Evolutionary conservation across 1,284 basidiomycete species (phyloP).

Genomic region (Mrakiaceae sp.): DNA sequence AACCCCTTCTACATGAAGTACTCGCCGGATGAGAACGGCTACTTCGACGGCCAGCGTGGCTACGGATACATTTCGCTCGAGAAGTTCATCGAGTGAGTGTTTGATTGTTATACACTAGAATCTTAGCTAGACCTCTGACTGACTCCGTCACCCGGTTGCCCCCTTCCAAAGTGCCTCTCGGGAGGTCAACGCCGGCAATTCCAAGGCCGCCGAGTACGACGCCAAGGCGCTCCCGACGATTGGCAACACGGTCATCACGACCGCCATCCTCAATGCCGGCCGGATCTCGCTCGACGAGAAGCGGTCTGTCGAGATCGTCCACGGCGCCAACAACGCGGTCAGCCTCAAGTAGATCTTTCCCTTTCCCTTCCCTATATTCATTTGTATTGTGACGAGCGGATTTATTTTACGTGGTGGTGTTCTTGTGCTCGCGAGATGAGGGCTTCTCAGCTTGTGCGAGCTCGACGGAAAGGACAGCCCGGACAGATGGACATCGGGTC

Average conservation of each 20-base stretch:
- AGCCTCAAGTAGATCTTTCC: neutral
- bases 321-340: neutral
- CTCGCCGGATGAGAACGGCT: constrained; percentile 58
- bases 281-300: constrained; percentile 79
- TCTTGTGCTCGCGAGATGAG: no score
- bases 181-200: constrained; percentile 58
- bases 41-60: constrained; percentile 84
- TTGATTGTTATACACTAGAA: no score
- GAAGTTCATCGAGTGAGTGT: constrained; percentile 59
- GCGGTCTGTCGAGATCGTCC: constrained; percentile 58
- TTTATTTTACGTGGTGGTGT: no score
- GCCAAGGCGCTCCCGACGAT: constrained; percentile 73
- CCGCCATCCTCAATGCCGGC: constrained; percentile 82
- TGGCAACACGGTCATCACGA: constrained; percentile 59
- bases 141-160: no score
- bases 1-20: constrained; percentile 85
- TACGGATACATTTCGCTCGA: constrained; percentile 84
- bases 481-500: no score
- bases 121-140: neutral
- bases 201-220: constrained; percentile 59
- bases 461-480: no score
- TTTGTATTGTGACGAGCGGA: no score
- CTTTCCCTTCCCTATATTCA: no score
- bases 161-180: constrained; percentile 42
- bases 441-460: no score